Evolutionary conservation across 345 rosid species (phyloP), one percentile per base, ranked within the genome.

Genomic region (Jatropha curcas): DNA sequence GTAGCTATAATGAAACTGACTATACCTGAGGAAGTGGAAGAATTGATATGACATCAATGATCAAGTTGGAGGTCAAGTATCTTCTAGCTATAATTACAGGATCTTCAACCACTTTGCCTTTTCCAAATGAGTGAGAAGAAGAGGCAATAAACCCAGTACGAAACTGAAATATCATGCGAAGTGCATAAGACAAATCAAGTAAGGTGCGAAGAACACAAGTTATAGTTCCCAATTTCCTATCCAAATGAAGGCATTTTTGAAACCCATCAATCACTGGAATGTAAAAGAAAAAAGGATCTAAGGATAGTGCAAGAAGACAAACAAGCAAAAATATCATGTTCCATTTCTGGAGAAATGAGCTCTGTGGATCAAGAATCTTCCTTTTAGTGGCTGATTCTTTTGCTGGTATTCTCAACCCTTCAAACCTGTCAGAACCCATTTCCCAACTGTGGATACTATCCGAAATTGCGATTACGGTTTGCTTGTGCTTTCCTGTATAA

Each of bases 1-100:
- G n/a, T n/a, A n/a, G n/a, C n/a, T n/a, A n/a, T n/a, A n/a, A n/a
- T n/a, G n/a, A n/a, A n/a, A n/a, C n/a, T n/a, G n/a, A n/a, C n/a
- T 0, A 56, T 60, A 93, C 97, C 97, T 93, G 98, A 41, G 98
- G 98, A 51, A 93, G 79, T 13, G 98, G 97, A 75, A 93, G 90
- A 50, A 90, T 77, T 20, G 98, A 81, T 0, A 90, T 86, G 60
- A 88, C 27, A 75, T 93, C 98, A 56, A 93, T 61, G 62, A 89
- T 55, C 76, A 90, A 88, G 68, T 77, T 71, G 0, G 88, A 72
- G 1, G 82, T 75, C 48, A 92, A 28, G 50, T 92, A 92, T 74
- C 84, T 84, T 20, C 57, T 39, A 0, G 90, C 88, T 28, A 93
- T 85, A 1, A 74, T 68, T 39, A 48, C 27, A 62, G 86, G 85